phyloP scores from a whole-genome alignment of 495 filamentous ascomycete genomes.

The Penicillium tannophilum region DNA sequence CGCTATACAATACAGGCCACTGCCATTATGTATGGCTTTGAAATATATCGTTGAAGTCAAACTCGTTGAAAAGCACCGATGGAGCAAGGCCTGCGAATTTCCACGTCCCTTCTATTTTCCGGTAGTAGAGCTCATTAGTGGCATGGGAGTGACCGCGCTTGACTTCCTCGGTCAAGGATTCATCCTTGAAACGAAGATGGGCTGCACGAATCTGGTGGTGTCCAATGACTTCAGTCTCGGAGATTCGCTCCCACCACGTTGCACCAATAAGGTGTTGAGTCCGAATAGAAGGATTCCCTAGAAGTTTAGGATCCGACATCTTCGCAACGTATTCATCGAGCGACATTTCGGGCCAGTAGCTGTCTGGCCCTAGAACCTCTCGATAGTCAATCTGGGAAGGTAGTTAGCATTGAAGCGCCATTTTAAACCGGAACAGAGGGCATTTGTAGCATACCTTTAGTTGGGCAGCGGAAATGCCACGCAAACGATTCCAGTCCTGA shows the following conservation, averaged over 20 bases:
- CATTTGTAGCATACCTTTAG: too few species aligned
- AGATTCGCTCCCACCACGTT: constrained; percentile 68
- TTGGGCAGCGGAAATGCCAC: too few species aligned
- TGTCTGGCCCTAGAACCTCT: too few species aligned
- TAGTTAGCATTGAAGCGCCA: too few species aligned
- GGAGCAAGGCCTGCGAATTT: constrained; percentile 78
- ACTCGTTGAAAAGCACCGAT: constrained; percentile 70
- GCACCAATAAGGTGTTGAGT: constrained; percentile 79
- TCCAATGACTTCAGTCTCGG: constrained; percentile 66
- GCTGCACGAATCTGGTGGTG: constrained; percentile 78
- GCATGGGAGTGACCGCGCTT: constrained; percentile 63
- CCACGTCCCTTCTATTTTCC: constrained; percentile 74
- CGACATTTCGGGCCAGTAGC: constrained; percentile 57
- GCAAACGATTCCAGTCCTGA: too few species aligned
- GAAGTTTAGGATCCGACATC: constrained; percentile 63
- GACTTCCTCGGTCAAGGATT: constrained; percentile 25
- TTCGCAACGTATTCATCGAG: constrained; percentile 71
- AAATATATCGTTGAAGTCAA: constrained; percentile 59
- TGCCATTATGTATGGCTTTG: too few species aligned
- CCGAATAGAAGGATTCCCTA: constrained; percentile 69
- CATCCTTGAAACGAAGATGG: constrained; percentile 50
- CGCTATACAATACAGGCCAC: too few species aligned
- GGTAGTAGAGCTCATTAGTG: constrained; percentile 71
- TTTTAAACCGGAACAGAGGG: too few species aligned
- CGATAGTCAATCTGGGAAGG: too few species aligned